Percentiles rank a stretch among this genome's conserved stretches.
Conservation (phyloP, 164 flowering plant genomes). For the Piper betle region DNA sequence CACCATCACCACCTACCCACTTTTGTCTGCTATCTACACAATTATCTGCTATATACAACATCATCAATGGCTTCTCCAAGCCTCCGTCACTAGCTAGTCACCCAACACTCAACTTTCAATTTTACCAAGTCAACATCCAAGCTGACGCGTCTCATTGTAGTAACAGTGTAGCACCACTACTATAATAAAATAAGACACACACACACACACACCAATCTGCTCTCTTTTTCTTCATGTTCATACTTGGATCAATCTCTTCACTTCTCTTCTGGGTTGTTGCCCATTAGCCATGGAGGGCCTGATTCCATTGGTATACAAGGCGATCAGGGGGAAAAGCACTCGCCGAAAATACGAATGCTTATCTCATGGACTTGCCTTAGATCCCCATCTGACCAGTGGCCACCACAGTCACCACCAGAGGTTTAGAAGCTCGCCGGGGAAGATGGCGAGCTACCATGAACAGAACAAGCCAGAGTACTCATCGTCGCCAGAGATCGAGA, state of each 20-base stretch:
- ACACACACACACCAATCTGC: background rate
- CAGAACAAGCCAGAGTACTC: background rate
- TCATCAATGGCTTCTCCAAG: no score
- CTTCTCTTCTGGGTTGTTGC: background rate
- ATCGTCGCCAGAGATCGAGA: conserved; percentile 2
- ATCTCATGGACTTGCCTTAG: conserved; percentile 1
- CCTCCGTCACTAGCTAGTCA: no score
- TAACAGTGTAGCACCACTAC: background rate
- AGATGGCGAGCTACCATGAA: background rate
- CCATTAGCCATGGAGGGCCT: conserved; percentile 8
- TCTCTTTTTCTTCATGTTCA: background rate
- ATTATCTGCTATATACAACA: no score
- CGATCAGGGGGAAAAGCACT: conserved; percentile 7
- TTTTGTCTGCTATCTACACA: no score
- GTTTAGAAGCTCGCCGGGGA: background rate
- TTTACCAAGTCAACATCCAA: no score
- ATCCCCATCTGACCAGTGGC: background rate
- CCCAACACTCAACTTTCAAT: no score
- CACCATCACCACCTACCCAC: no score
- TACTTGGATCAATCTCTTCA: no score
- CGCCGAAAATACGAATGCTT: conserved; percentile 8
- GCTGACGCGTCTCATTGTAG: no score
- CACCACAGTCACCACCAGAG: background rate
- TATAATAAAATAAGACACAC: no score
- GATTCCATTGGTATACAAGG: conserved; percentile 8